Percentiles rank a stretch among this genome's conserved stretches.
These are phyloP conservation scores for Pestalotiopsis sp. DNA, from an alignment of 2,329 filamentous ascomycete species.

Conservation along the genomic window DNA sequence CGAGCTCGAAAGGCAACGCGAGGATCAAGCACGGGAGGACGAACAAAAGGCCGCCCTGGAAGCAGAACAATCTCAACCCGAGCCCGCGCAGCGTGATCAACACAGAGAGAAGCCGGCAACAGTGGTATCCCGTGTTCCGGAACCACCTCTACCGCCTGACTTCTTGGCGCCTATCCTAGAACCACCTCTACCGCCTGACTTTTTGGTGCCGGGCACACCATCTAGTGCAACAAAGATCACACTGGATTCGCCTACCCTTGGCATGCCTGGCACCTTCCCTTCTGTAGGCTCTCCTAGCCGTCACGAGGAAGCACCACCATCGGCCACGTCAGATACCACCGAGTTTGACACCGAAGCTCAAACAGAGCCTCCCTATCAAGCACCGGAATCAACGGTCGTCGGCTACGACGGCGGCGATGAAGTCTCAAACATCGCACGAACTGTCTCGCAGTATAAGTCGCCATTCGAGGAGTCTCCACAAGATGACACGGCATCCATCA, in stretches of 20 bases:
- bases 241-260: constrained; percentile 66
- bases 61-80: not conserved
- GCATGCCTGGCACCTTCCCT: constrained; percentile 66
- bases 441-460: constrained; percentile 49
- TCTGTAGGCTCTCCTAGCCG: constrained; percentile 38
- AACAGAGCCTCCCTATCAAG: constrained; percentile 50
- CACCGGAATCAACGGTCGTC: constrained; percentile 14
- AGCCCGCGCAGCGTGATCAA: not conserved
- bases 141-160: not conserved
- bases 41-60: not conserved
- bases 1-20: constrained; percentile 21
- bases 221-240: not conserved
- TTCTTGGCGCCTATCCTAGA: constrained; percentile 36
- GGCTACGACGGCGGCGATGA: constrained; percentile 18
- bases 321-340: constrained; percentile 64
- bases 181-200: constrained; percentile 49
- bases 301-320: constrained; percentile 54
- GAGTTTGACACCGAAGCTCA: constrained; percentile 77
- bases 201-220: not conserved
- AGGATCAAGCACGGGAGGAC: not conserved
- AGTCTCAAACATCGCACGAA: constrained; percentile 25
- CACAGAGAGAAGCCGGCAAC: not conserved
- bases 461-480: constrained; percentile 47
- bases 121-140: not conserved
- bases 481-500: constrained; percentile 41